A percentile compares a stretch with the other conserved stretches of the same genome.
Conservation (phyloP, 1,284 basidiomycete genomes). For the Ceratobasidium sp. region DNA sequence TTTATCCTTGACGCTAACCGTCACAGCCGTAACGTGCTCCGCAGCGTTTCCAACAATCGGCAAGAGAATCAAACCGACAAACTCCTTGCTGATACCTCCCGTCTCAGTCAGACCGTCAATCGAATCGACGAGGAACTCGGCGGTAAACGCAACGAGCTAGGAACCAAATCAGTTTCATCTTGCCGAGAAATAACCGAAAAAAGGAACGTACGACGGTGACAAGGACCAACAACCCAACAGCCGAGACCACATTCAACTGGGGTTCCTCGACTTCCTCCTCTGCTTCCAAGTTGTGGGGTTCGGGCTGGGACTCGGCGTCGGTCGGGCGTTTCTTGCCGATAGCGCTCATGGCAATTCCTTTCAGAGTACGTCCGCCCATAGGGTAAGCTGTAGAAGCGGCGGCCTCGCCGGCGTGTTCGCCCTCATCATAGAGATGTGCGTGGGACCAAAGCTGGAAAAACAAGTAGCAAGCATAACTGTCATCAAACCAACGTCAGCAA, state of each 20-base stretch:
- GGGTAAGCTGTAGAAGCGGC: slow-evolving; percentile 45
- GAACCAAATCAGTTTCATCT: background rate
- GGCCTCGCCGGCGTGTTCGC: slow-evolving; percentile 51
- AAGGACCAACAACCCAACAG: slow-evolving; percentile 60
- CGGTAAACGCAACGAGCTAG: slow-evolving; percentile 69
- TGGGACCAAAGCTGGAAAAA: slow-evolving; percentile 90
- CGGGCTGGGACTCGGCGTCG: slow-evolving; percentile 16
- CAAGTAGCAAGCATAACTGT: slow-evolving; percentile 76
- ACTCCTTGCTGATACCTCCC: slow-evolving; percentile 56
- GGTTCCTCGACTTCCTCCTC: slow-evolving; percentile 60
- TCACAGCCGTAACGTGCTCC: slow-evolving; percentile 50
- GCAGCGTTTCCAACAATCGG: slow-evolving; percentile 50
- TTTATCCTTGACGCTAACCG: slow-evolving; percentile 48
- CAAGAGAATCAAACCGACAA: slow-evolving; percentile 43
- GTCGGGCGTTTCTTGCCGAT: slow-evolving; percentile 55
- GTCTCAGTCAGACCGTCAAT: slow-evolving; percentile 58
- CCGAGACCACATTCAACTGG: slow-evolving; percentile 59
- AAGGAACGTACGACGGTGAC: slow-evolving; percentile 67
- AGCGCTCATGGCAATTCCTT: slow-evolving; percentile 44
- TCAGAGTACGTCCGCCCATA: slow-evolving; percentile 33
- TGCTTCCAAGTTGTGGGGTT: slow-evolving; percentile 49
- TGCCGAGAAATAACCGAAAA: background rate
- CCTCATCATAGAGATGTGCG: slow-evolving; percentile 71
- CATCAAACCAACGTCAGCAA: slow-evolving; percentile 12
- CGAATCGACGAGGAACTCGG: slow-evolving; percentile 50